These are phyloP conservation scores for Ascochyta pisi DNA, from an alignment of 2,329 filamentous ascomycete species.

Conservation along the genomic window DNA sequence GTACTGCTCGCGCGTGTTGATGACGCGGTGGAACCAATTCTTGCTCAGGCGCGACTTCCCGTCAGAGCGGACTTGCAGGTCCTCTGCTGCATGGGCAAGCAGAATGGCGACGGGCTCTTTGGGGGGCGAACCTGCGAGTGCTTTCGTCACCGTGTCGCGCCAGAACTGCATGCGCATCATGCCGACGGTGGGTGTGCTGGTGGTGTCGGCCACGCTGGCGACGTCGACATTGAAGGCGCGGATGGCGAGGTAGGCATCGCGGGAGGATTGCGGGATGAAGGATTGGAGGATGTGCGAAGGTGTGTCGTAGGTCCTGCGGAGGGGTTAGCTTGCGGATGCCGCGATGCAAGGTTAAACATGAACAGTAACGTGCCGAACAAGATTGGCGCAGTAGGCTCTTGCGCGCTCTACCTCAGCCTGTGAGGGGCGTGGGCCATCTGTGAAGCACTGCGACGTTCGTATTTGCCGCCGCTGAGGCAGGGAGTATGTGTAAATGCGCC, in stretches of 20 bases:
- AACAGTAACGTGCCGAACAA: conserved; percentile 57
- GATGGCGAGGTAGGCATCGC: conserved; percentile 86
- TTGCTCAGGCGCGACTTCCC: conserved; percentile 61
- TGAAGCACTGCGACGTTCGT: conserved; percentile 31
- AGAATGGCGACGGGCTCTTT: conserved; percentile 91
- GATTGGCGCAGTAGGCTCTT: conserved; percentile 64
- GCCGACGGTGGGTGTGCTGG: conserved; percentile 86
- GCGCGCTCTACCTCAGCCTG: conserved; percentile 61
- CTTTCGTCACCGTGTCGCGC: conserved; percentile 81
- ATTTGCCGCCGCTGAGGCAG: conserved; percentile 25
- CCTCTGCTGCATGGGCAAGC: conserved; percentile 73
- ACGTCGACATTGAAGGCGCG: conserved; percentile 93
- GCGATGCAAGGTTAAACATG: conserved; percentile 28
- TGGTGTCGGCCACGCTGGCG: conserved; percentile 85
- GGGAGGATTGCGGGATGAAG: conserved; percentile 77
- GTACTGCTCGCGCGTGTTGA: conserved; percentile 81
- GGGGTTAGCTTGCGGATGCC: conserved; percentile 9
- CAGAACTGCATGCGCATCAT: conserved; percentile 94
- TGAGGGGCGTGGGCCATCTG: conserved; percentile 36
- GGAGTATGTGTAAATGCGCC: conserved; percentile 21
- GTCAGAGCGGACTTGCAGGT: conserved; percentile 57
- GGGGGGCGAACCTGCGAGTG: conserved; percentile 78
- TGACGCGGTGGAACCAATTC: conserved; percentile 69
- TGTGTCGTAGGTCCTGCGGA: conserved; percentile 78
- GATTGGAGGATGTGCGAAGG: conserved; percentile 85